These are phyloP conservation scores for Leishmania tarentolae DNA, from an alignment of 208 protist genomes.

Conservation along the genomic window DNA sequence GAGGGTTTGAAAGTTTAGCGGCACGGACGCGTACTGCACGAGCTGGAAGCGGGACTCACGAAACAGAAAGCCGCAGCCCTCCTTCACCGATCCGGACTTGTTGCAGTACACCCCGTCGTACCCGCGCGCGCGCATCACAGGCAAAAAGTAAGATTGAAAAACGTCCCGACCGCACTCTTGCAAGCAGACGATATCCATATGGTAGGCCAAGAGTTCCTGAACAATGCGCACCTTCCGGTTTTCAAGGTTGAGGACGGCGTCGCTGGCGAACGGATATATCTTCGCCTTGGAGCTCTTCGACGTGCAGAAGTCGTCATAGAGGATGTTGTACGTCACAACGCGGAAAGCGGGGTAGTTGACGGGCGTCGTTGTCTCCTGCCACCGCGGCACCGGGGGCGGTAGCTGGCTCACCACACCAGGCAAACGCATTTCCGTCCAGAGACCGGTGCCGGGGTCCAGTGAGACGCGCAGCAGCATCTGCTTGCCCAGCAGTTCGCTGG, in stretches of 20 bases:
- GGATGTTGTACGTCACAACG: conserved; percentile 92
- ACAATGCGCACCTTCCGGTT: conserved; percentile 75
- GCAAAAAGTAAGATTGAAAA: conserved; percentile 70
- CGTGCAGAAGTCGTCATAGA: conserved; percentile 89
- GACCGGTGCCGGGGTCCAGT: conserved; percentile 34
- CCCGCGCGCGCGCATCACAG: conserved; percentile 51
- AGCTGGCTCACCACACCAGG: conserved; percentile 42
- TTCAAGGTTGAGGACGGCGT: conserved; percentile 69
- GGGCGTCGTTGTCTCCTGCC: conserved; percentile 46
- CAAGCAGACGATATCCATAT: conserved; percentile 82
- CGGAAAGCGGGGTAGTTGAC: conserved; percentile 57
- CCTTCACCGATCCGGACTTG: conserved; percentile 73
- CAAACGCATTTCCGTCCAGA: conserved; percentile 74
- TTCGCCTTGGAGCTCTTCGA: conserved; percentile 51
- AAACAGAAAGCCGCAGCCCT: conserved; percentile 80
- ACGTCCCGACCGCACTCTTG: conserved; percentile 91
- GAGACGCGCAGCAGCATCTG: conserved; percentile 62
- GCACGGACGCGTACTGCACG: conserved; percentile 30
- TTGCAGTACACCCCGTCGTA: conserved; percentile 81
- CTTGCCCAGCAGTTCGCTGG: conserved; percentile 50
- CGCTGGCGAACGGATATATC: conserved; percentile 89
- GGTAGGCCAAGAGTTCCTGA: conserved; percentile 84
- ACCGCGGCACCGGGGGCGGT: conserved; percentile 58
- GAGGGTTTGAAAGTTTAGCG: conserved; percentile 72
- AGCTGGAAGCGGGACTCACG: conserved; percentile 55